A percentile compares a stretch with the other conserved stretches of the same genome.
Conservation (phyloP, 2,329 filamentous ascomycete species). For the Lomentospora prolificans region DNA sequence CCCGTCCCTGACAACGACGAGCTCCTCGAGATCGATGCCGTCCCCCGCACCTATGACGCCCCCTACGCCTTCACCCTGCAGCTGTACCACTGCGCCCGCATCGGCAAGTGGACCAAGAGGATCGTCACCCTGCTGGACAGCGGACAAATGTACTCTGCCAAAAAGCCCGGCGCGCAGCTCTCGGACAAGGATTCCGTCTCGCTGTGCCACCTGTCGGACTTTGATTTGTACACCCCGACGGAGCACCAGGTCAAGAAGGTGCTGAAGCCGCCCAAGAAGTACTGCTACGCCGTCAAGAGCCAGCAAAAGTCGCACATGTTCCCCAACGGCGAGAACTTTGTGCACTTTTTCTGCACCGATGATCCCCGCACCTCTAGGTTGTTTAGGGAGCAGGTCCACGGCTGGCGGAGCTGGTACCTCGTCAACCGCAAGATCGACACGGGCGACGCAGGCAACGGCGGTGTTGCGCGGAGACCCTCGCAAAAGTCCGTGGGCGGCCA, state of each 20-base stretch:
- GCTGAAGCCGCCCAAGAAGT: slow-evolving; percentile 74
- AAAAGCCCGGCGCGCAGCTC: slow-evolving; percentile 52
- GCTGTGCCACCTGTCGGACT: slow-evolving; percentile 81
- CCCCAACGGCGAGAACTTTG: slow-evolving; percentile 70
- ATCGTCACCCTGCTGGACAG: slow-evolving; percentile 64
- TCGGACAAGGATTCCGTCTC: slow-evolving; percentile 57
- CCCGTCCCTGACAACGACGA: slow-evolving; percentile 41
- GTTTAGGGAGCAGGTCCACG: slow-evolving; percentile 64
- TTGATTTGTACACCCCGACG: slow-evolving; percentile 78
- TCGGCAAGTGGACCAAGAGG: slow-evolving; percentile 82
- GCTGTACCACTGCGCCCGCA: slow-evolving; percentile 71
- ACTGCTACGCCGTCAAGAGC: slow-evolving; percentile 83
- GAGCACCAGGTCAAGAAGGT: slow-evolving; percentile 56
- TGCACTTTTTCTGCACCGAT: slow-evolving; percentile 83
- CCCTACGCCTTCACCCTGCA: slow-evolving; percentile 59
- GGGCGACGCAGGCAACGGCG: slow-evolving; percentile 23
- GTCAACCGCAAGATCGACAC: slow-evolving; percentile 55
- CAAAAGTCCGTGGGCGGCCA: slow-evolving; percentile 17
- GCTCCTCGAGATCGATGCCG: slow-evolving; percentile 56
- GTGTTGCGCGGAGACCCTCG: slow-evolving; percentile 11
- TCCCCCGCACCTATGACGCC: slow-evolving; percentile 45
- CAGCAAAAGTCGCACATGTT: slow-evolving; percentile 85
- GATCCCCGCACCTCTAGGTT: slow-evolving; percentile 55
- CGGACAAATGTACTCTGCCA: slow-evolving; percentile 63
- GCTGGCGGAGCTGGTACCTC: slow-evolving; percentile 88